These are phyloP conservation scores for Tinospora cordifolia DNA, from an alignment of 164 flowering plant genomes.

Conservation along the genomic window DNA sequence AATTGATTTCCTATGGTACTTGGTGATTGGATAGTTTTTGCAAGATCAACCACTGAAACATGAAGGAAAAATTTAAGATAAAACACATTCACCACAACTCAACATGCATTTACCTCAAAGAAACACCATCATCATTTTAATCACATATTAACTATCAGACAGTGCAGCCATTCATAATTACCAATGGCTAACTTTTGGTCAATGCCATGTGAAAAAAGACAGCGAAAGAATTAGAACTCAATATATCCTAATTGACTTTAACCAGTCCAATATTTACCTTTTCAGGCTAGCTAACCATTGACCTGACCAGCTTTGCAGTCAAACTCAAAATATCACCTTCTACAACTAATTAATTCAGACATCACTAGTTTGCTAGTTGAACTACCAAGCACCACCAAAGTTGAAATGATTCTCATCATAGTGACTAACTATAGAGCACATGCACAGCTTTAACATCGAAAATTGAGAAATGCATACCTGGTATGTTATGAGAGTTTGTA, in stretches of 20 bases:
- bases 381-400: too few species aligned
- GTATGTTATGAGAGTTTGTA: constrained; percentile 16
- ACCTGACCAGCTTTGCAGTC: too few species aligned
- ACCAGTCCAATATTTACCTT: too few species aligned
- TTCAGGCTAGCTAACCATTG: too few species aligned
- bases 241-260: not conserved
- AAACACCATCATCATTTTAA: not conserved
- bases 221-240: not conserved
- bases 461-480: constrained; percentile 17
- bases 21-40: constrained; percentile 20
- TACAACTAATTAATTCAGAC: too few species aligned
- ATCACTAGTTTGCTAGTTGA: too few species aligned
- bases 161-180: not conserved
- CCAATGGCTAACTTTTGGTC: not conserved
- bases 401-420: too few species aligned
- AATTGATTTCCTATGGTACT: constrained; percentile 24
- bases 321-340: too few species aligned
- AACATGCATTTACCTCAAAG: not conserved
- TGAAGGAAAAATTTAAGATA: not conserved
- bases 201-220: not conserved
- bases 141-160: not conserved
- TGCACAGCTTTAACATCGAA: too few species aligned
- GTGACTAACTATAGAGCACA: too few species aligned
- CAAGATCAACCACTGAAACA: constrained; percentile 11
- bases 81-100: not conserved